Conservation (phyloP, 768 basidiomycete species). For the Boletus vinaceobasis region DNA sequence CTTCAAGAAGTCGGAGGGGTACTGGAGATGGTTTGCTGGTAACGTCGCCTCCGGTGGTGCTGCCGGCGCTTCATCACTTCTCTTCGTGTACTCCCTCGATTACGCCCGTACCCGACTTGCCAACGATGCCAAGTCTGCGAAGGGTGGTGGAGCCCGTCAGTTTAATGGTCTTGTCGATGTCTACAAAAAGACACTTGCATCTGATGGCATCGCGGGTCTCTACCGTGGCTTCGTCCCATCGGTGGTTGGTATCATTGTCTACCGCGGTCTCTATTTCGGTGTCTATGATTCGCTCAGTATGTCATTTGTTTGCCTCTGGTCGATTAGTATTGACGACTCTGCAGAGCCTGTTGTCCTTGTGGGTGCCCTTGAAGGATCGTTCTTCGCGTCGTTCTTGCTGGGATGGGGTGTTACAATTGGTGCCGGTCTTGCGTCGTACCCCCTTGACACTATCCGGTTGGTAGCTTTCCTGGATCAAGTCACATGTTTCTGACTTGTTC, state of each 20-base stretch:
- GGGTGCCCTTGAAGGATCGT: slow-evolving; percentile 91
- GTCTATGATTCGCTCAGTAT: slow-evolving; percentile 89
- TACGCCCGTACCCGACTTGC: slow-evolving; percentile 99
- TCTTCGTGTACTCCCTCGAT: slow-evolving; percentile 99
- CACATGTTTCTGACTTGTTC: slow-evolving; percentile 12
- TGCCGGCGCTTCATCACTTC: slow-evolving; percentile 96
- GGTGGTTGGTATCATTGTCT: slow-evolving; percentile 98
- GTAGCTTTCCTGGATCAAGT: neutral
- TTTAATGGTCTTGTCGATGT: slow-evolving; percentile 99
- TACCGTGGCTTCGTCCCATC: slow-evolving; percentile 99
- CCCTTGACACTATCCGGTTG: slow-evolving; percentile 86
- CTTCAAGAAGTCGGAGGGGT: slow-evolving; percentile 97
- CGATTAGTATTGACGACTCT: slow-evolving; percentile 21
- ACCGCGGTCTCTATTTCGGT: slow-evolving; percentile 99
- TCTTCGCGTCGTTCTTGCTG: slow-evolving; percentile 94
- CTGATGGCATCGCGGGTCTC: slow-evolving; percentile 97
- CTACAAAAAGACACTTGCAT: slow-evolving; percentile 94
- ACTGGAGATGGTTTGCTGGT: slow-evolving; percentile 98
- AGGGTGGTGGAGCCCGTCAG: slow-evolving; percentile 89
- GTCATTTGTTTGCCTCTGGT: slow-evolving; percentile 36
- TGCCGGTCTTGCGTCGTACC: slow-evolving; percentile 98
- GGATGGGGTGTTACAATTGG: slow-evolving; percentile 99
- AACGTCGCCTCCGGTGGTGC: slow-evolving; percentile 99
- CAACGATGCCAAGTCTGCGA: slow-evolving; percentile 95
- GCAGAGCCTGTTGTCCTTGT: slow-evolving; percentile 96